These are phyloP conservation scores for Botrytis cinerea DNA, from an alignment of 2,329 filamentous ascomycete species.

Conservation along the genomic window DNA sequence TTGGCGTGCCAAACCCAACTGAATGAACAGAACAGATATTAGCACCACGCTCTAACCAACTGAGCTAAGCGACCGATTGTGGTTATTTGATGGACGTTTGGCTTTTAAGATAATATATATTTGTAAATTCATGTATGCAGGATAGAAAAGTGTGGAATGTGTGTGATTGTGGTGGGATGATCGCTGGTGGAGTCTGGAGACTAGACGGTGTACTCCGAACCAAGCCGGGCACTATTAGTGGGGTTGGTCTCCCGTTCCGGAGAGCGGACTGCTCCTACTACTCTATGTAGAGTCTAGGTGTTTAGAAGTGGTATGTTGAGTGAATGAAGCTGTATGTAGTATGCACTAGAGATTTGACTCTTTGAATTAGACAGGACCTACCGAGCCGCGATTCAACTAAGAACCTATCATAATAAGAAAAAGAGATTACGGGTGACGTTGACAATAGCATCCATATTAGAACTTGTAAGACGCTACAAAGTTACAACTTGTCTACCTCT, in stretches of 20 bases:
- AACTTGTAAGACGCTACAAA: not conserved
- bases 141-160: not conserved
- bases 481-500: not conserved
- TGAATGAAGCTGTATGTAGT: not conserved
- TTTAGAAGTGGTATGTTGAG: not conserved
- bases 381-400: not conserved
- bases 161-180: not conserved
- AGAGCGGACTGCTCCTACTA: not conserved
- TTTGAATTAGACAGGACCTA: not conserved
- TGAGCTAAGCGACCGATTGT: slow-evolving; percentile 14
- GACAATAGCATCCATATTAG: not conserved
- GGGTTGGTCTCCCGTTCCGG: not conserved
- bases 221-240: not conserved
- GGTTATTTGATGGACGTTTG: not conserved
- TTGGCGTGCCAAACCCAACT: too few species aligned
- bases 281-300: not conserved
- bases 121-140: fast-evolving
- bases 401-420: not conserved
- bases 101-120: fast-evolving
- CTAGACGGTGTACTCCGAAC: not conserved
- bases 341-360: not conserved
- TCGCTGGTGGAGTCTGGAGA: not conserved
- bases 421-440: not conserved
- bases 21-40: not conserved
- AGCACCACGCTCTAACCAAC: slow-evolving; percentile 22